These are phyloP conservation scores for Lichtheimia hyalospora DNA, from an alignment of 371 early-diverging fungal genomes.

Conservation along the genomic window DNA sequence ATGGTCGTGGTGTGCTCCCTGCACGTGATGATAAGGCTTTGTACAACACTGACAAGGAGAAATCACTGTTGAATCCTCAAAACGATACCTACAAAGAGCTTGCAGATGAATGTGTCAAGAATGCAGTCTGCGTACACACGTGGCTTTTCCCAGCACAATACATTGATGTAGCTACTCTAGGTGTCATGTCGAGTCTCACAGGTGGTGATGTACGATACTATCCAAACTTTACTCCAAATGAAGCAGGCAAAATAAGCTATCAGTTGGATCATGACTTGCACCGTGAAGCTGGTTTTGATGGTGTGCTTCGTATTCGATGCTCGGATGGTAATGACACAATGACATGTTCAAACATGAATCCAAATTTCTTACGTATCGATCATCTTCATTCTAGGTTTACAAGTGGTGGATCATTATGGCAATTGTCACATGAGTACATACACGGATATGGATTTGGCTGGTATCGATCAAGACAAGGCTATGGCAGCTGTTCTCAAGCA, in stretches of 20 bases:
- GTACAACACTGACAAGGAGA: slow-evolving; percentile 89
- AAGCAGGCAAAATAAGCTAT: slow-evolving; percentile 65
- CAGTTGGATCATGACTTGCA: slow-evolving; percentile 68
- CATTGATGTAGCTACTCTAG: slow-evolving; percentile 26
- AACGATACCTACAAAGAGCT: slow-evolving; percentile 82
- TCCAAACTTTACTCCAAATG: slow-evolving; percentile 71
- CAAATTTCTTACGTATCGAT: neutral
- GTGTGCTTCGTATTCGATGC: slow-evolving; percentile 86
- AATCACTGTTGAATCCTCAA: slow-evolving; percentile 79
- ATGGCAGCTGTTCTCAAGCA: slow-evolving; percentile 82
- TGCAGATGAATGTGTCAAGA: slow-evolving; percentile 73
- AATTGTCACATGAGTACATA: slow-evolving; percentile 90
- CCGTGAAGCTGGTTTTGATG: slow-evolving; percentile 86
- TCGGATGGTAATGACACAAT: slow-evolving; percentile 66
- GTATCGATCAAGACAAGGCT: slow-evolving; percentile 77
- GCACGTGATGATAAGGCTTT: slow-evolving; percentile 88
- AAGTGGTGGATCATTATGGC: slow-evolving; percentile 85
- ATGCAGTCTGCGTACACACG: slow-evolving; percentile 84
- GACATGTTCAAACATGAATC: neutral
- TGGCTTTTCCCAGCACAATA: slow-evolving; percentile 66
- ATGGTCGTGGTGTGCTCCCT: slow-evolving; percentile 85
- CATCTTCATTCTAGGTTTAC: slow-evolving; percentile 53
- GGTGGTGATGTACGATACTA: slow-evolving; percentile 88
- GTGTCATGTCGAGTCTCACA: slow-evolving; percentile 76
- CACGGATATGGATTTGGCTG: slow-evolving; percentile 91